Base-by-base conservation (phyloP, 1,284 basidiomycete genomes). In the Moesziomyces antarcticus region DNA sequence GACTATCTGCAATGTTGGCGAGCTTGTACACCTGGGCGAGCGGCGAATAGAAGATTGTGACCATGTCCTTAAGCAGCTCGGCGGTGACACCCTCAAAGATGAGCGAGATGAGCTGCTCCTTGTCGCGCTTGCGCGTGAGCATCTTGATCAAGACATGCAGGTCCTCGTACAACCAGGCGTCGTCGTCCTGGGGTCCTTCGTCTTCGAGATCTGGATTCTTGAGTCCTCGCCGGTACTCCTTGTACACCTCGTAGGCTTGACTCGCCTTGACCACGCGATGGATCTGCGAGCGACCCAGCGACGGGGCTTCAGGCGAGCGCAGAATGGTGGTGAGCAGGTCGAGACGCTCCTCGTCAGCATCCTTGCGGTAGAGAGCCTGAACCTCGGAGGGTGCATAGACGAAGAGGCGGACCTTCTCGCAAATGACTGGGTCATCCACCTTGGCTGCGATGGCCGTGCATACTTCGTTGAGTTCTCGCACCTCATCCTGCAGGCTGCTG, bases 1-100 rank as follows among this genome's bases (percentile, higher is more conserved):
- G 84, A 2, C 94, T 97, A 83, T 99, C 96, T 11, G 93, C 92
- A 57, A 99, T 97, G 83, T 93, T 97, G 5, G 97, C 97, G 5
- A 96, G 96, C 82, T 93, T 92, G 87, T 99, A 99, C 2, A 99
- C 97, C 79, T 96, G 93, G 0, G 97, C 97, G n/a, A 99, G 87
- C 1, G 97, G 97, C 1, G 95, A 87, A 85, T 99, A 99, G 85
- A 99, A 99, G 68, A 99, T 99, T 13, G 97, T 98, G 78, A 99
- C 94, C 68, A 99, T 98, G 84, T 99, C 97, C 85, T 96, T 98
- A 78, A 99, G 87, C 42, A 99, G 86, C 50, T 98, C 96, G 3
- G 97, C 91, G 0, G 97, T 99, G 43, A 91, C 91, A 14, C 95
- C 94, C 89, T 99, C 96, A 76, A 97, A 98, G 53, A 99, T 92